Conservation (phyloP, 257 asterid species). For the Rhazya stricta region DNA sequence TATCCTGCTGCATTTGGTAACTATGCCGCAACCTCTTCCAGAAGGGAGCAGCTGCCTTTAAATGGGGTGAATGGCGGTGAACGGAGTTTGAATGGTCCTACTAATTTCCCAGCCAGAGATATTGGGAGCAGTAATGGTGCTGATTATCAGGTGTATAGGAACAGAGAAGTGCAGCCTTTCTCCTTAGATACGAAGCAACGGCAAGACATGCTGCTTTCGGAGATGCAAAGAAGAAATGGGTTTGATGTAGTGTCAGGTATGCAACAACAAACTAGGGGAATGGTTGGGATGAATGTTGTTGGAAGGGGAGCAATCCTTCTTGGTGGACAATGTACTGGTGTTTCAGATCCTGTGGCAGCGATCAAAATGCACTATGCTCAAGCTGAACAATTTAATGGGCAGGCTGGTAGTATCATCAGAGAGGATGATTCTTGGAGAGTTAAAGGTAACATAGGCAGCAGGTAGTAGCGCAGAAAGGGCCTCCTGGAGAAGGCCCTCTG, state of each 20-base stretch:
- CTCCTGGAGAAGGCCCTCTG: constrained; percentile 26
- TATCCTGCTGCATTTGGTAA: constrained; percentile 76
- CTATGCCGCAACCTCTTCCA: constrained; percentile 38
- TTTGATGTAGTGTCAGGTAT: constrained; percentile 42
- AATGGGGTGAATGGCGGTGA: constrained; percentile 34
- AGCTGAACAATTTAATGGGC: constrained; percentile 47
- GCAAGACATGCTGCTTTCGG: constrained; percentile 42
- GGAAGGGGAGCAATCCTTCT: constrained; percentile 54
- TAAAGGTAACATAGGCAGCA: constrained; percentile 79
- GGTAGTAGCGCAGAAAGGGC: constrained; percentile 44
- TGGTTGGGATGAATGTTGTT: constrained; percentile 50
- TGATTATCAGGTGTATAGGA: constrained; percentile 42
- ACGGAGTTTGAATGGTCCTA: constrained; percentile 37
- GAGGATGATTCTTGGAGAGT: constrained; percentile 72
- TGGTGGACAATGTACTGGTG: constrained; percentile 60
- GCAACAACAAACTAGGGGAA: constrained; percentile 49
- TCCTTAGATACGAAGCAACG: constrained; percentile 50
- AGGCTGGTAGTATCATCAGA: constrained; percentile 35
- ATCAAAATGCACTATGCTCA: constrained; percentile 72
- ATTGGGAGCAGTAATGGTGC: constrained; percentile 34
- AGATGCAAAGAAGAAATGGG: constrained; percentile 71
- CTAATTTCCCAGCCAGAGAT: constrained; percentile 48
- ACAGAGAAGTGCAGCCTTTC: constrained; percentile 47
- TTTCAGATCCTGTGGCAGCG: constrained; percentile 86
- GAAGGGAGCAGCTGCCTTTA: constrained; percentile 39